Base-by-base conservation (phyloP, 2,329 filamentous ascomycete genomes). In the Colletotrichum lentis region DNA sequence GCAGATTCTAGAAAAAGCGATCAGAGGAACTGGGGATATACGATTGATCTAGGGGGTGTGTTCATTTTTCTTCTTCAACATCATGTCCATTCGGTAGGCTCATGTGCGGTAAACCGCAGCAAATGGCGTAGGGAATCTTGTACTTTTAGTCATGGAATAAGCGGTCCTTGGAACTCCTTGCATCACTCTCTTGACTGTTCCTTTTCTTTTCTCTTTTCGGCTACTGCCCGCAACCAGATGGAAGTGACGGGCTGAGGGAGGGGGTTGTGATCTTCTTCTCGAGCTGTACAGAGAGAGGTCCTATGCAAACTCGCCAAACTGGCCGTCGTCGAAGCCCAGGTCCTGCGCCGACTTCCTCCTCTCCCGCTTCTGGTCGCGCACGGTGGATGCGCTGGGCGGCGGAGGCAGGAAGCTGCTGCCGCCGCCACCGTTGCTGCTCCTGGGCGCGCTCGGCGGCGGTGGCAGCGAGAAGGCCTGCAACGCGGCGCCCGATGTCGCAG, bases 261-360 rank as follows among this genome's bases (percentile, higher is more conserved):
- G 31, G 31, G 31, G 7, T 35, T 35, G 31, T 11, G 24, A 53
- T 10, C 43, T 3, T 31, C 39, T 24, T 57, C 22, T 24, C 2
- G 24, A 20, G 7, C 31, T 35, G 31, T 35, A 35, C 31, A 35
- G 3, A n/a, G 11, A n/a, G 31, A 72, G 7, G 31, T 10, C 71
- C 46, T 66, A 89, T 55, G 85, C 86, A 80, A 96, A 96, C 79
- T 96, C 93, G 22, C 92, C 93, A 85, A 94, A 94, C 75, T 95
- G 91, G 1, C 93, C 93, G 76, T 97, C 92, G 74, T 96, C 93
- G 73, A 96, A 96, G 0, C 92, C 92, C 71, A 95, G 74, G 67
- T 93, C 89, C 74, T 89, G 82, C 5, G 85, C 81, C 14, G 86
- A 84, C 73, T 80, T 81, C 74, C 81, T 84, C 77, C 82, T 84